Base-by-base conservation (phyloP, 2,329 filamentous ascomycete genomes). In the Diaporthe australafricana region DNA sequence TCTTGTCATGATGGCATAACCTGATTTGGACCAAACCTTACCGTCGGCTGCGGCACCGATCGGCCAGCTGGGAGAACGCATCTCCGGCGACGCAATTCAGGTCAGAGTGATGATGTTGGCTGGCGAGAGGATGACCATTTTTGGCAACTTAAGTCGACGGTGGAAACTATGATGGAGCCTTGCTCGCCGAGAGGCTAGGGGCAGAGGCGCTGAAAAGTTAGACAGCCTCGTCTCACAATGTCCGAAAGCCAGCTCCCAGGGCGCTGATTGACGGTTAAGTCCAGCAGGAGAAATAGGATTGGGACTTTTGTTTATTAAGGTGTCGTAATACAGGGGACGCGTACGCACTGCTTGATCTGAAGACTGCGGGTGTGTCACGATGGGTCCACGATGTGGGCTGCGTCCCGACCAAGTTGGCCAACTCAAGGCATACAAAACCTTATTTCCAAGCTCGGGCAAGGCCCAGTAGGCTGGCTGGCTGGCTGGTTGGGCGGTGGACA, bases 271-370 rank as follows among this genome's bases (percentile, higher is more conserved):
- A 63, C 45, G 60, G 40, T 22, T 47, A 32, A 47, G 42, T 35
- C n/a, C 42, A 25, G 57, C 57, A 47, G 57, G 57, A 63, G 57
- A 22, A 63, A 65, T 50, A 65, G 45, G 30, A 65, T 65, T 65
- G 30, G 60, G 60, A 65, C 45, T 65, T 65, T 65, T 65, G 45
- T 65, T 65, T 25, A 65, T 65, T 65, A 65, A 38, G 45, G 45
- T 38, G 60, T 65, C 45, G 42, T 65, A 65, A 65, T 65, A 32
- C 27, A 16, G 11, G 14, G 45, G 42, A 65, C 60, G 60, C 60
- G 60, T 65, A 65, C 60, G 60, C 57, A 63, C 57, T 25, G 27
- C 57, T 48, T 20, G 25, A 57, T n/a, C 55, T 60, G 55, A 60
- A 30, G 55, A 42, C 35, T 45, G 56, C 12, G 20, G 38, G 56